A percentile compares a stretch with the other conserved stretches of the same genome.
phyloP scores from a whole-genome alignment of 164 flowering plant species.

The Taxillus chinensis region DNA sequence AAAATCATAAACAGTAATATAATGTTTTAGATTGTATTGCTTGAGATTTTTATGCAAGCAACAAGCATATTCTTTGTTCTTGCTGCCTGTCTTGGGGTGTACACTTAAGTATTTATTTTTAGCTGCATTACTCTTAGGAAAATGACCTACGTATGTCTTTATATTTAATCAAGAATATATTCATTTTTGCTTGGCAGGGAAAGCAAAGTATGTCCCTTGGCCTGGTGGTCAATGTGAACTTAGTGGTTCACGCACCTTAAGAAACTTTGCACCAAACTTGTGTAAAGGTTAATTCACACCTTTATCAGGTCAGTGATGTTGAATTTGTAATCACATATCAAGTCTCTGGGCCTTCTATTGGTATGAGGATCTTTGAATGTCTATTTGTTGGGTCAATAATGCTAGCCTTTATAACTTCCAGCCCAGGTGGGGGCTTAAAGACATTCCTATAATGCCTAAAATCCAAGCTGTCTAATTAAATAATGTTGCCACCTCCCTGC shows the following conservation, averaged over 20 bases:
- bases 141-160: no score
- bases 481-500: no score
- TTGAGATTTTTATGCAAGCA: background rate
- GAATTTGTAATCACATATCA: no score
- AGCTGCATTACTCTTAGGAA: no score
- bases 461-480: no score
- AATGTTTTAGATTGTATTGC: background rate
- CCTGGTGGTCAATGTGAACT: conserved; percentile 99
- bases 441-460: conserved; percentile 97
- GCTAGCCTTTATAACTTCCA: conserved; percentile 18
- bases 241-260: conserved; percentile 98
- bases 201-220: conserved; percentile 94
- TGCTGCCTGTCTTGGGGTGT: background rate
- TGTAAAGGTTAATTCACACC: conserved; percentile 98
- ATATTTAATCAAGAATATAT: no score
- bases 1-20: no score
- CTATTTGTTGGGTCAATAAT: no score
- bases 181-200: conserved; percentile 41
- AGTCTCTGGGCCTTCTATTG: no score
- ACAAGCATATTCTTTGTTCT: background rate
- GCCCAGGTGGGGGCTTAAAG: conserved; percentile 83
- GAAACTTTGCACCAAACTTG: conserved; percentile 98
- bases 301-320: conserved; percentile 68
- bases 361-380: no score
- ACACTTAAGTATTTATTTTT: background rate